Evolutionary conservation across 176 grass and related monocot species (phyloP).

Genomic region (Juncus effusus): DNA sequence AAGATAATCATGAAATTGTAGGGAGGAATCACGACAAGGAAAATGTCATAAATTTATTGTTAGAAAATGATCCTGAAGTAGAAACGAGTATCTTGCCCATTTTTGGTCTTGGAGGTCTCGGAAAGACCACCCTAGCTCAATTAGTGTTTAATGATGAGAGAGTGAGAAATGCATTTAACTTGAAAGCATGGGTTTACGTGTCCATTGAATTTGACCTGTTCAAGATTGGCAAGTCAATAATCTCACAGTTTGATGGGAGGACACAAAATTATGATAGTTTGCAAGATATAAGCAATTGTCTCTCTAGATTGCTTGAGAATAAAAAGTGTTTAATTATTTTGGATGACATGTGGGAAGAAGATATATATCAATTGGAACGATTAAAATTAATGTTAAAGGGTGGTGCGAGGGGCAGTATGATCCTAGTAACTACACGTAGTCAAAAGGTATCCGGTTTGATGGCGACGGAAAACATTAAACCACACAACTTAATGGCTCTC

Average conservation of each 20-base stretch:
- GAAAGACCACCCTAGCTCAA: constrained; percentile 33
- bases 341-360: constrained; percentile 27
- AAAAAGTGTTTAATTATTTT: constrained; percentile 26
- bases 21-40: constrained; percentile 22
- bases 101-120: constrained; percentile 29
- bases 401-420: constrained; percentile 12
- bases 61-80: constrained; percentile 10
- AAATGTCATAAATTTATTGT: constrained; percentile 9
- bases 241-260: constrained; percentile 5
- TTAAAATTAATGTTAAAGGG: constrained; percentile 24
- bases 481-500: constrained; percentile 14
- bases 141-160: constrained; percentile 31
- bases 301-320: not conserved
- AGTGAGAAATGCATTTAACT: constrained; percentile 5
- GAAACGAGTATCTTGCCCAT: constrained; percentile 18
- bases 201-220: constrained; percentile 27
- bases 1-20: not conserved
- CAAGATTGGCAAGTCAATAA: constrained; percentile 20
- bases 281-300: constrained; percentile 2
- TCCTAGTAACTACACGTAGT: constrained; percentile 21
- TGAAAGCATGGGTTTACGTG: constrained; percentile 28
- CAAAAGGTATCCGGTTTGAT: constrained; percentile 7
- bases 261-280: not conserved
- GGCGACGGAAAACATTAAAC: not conserved
- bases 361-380: not conserved